A percentile compares a stretch with the other conserved stretches of the same genome.
Evolutionary conservation across 495 filamentous ascomycete genomes (phyloP).

Genomic region (Penicillium samsonianum): DNA sequence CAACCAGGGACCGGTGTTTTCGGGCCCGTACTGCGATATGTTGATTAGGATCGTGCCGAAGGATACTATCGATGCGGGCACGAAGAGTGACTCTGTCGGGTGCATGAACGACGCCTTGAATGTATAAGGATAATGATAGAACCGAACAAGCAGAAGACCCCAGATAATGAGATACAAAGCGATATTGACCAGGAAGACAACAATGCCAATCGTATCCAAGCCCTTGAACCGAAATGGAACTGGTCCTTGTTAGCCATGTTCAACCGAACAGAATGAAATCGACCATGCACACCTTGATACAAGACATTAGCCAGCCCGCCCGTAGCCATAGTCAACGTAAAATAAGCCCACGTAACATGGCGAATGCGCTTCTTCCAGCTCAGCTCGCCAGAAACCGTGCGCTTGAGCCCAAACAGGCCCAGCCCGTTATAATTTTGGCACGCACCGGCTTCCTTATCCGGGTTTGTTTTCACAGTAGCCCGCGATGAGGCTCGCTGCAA

Average conservation of each 20-base stretch:
- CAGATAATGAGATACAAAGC: slow-evolving; percentile 70
- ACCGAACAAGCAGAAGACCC: slow-evolving; percentile 65
- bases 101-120: slow-evolving; percentile 73
- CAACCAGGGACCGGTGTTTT: slow-evolving; percentile 68
- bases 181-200: slow-evolving; percentile 77
- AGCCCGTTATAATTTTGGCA: slow-evolving; percentile 18
- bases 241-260: slow-evolving; percentile 28
- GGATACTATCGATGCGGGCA: slow-evolving; percentile 69
- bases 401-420: background rate
- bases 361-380: slow-evolving; percentile 52
- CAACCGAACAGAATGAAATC: background rate
- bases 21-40: slow-evolving; percentile 74
- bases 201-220: slow-evolving; percentile 67
- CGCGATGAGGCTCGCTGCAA: slow-evolving; percentile 28
- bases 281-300: slow-evolving; percentile 54
- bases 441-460: slow-evolving; percentile 7
- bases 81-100: slow-evolving; percentile 78
- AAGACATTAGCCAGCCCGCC: slow-evolving; percentile 82
- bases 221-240: slow-evolving; percentile 71
- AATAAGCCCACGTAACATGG: slow-evolving; percentile 67
- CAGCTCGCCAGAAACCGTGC: slow-evolving; percentile 24
- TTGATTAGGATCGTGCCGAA: slow-evolving; percentile 79
- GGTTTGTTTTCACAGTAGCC: slow-evolving; percentile 12
- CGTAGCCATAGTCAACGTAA: slow-evolving; percentile 79
- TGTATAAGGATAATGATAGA: slow-evolving; percentile 68